Evolutionary conservation across 805 yeast genomes (phyloP).

Genomic region (Candida ovalis): DNA sequence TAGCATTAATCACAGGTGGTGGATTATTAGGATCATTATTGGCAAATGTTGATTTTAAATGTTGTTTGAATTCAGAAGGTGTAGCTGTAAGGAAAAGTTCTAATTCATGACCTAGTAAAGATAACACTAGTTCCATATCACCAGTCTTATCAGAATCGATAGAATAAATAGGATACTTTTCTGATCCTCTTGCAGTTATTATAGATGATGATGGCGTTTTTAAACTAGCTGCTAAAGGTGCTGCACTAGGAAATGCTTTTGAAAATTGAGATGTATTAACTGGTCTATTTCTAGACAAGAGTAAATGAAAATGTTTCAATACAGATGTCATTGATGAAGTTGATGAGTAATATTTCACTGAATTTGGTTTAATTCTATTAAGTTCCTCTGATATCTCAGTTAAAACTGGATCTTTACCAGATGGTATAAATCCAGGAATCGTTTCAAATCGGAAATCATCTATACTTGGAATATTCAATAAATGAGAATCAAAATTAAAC

Average conservation of each 20-base stretch:
- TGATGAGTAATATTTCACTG: slow-evolving; percentile 59
- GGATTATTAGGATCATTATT: slow-evolving; percentile 4
- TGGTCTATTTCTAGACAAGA: slow-evolving; percentile 59
- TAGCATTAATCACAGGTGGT: neutral
- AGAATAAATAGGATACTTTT: slow-evolving; percentile 40
- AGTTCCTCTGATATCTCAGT: slow-evolving; percentile 40
- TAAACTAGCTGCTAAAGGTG: slow-evolving; percentile 40
- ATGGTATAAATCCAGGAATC: slow-evolving; percentile 54
- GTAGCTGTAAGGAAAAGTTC: slow-evolving; percentile 71
- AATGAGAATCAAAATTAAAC: slow-evolving; percentile 60
- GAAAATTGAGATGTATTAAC: slow-evolving; percentile 45
- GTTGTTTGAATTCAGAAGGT: slow-evolving; percentile 45
- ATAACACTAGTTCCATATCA: slow-evolving; percentile 63
- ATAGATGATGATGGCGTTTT: slow-evolving; percentile 54
- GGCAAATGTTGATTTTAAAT: slow-evolving; percentile 18
- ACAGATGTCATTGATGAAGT: slow-evolving; percentile 85
- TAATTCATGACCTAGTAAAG: slow-evolving; percentile 72
- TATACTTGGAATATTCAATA: slow-evolving; percentile 57
- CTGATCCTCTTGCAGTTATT: slow-evolving; percentile 38
- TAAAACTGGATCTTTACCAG: slow-evolving; percentile 60
- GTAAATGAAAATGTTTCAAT: slow-evolving; percentile 68
- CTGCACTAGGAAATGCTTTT: slow-evolving; percentile 37
- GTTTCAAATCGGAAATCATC: slow-evolving; percentile 62
- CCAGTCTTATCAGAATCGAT: slow-evolving; percentile 68
- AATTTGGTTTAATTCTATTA: neutral